phyloP scores from a whole-genome alignment of 768 basidiomycete species.

The Leccinum subgranulosum region DNA sequence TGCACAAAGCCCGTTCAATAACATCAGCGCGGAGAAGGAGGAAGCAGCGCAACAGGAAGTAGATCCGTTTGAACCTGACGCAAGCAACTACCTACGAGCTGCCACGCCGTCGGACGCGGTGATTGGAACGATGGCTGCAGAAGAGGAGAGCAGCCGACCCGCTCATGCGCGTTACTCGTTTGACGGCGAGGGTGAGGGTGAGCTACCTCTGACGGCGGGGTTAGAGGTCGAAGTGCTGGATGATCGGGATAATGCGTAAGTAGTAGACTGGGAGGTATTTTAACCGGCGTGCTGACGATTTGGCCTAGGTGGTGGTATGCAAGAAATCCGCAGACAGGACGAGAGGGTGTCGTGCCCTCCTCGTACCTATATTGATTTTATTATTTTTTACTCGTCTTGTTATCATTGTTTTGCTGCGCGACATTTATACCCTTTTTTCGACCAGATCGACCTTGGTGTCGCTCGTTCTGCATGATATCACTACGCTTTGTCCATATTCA shows the following conservation, averaged over 20 bases:
- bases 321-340: conserved; percentile 72
- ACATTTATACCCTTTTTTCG: conserved; percentile 36
- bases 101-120: conserved; percentile 79
- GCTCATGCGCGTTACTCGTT: conserved; percentile 84
- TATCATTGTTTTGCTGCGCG: conserved; percentile 30
- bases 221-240: conserved; percentile 74
- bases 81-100: conserved; percentile 72
- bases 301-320: conserved; percentile 90
- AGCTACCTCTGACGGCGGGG: conserved; percentile 66
- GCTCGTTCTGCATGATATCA: conserved; percentile 33
- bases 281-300: conserved; percentile 7
- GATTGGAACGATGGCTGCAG: conserved; percentile 54
- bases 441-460: conserved; percentile 37
- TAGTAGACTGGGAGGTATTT: conserved; percentile 7
- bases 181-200: conserved; percentile 75
- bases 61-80: conserved; percentile 69
- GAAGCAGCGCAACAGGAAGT: conserved; percentile 42
- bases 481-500: conserved; percentile 17
- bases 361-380: conserved; percentile 77
- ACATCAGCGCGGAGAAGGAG: conserved; percentile 51
- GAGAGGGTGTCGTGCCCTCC: conserved; percentile 88
- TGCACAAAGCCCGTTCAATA: conserved; percentile 36
- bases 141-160: conserved; percentile 64
- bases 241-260: conserved; percentile 77
- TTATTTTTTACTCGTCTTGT: conserved; percentile 24